Evolutionary conservation across 768 basidiomycete species (phyloP).

Genomic region (Tricholoma flavovirens): DNA sequence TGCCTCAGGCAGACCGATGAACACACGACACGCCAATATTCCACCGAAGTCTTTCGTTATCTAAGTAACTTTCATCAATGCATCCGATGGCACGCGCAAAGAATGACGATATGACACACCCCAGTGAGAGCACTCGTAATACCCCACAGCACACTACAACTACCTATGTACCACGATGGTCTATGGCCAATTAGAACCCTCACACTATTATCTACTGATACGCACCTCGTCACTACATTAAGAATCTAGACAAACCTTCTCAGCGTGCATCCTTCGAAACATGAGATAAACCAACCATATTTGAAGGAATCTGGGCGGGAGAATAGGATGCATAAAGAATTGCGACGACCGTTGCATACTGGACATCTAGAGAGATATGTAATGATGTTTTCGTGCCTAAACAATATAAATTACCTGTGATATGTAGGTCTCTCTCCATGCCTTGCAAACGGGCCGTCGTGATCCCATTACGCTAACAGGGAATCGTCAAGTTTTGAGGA

Average conservation of each 20-base stretch:
- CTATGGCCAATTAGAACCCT: constrained; percentile 23
- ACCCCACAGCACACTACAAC: constrained; percentile 59
- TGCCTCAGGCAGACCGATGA: constrained; percentile 61
- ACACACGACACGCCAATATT: constrained; percentile 50
- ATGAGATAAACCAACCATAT: constrained; percentile 39
- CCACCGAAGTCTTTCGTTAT: constrained; percentile 49
- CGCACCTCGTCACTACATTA: constrained; percentile 47
- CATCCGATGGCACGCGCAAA: not conserved
- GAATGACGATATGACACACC: constrained; percentile 24
- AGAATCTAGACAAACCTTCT: constrained; percentile 34
- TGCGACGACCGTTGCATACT: constrained; percentile 36
- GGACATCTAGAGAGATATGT: not conserved
- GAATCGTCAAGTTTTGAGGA: not conserved
- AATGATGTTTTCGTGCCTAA: not conserved
- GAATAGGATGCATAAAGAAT: constrained; percentile 54
- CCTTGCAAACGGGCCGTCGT: constrained; percentile 46
- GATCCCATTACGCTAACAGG: constrained; percentile 37
- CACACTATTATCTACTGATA: not conserved
- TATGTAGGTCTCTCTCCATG: constrained; percentile 41
- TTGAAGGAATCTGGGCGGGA: constrained; percentile 61
- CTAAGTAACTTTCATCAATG: constrained; percentile 24
- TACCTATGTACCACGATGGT: constrained; percentile 57
- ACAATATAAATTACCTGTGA: constrained; percentile 28
- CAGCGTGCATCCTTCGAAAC: not conserved
- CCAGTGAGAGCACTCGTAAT: constrained; percentile 59